Conservation (phyloP, 2,329 filamentous ascomycete genomes). For the Fusarium sp. region DNA sequence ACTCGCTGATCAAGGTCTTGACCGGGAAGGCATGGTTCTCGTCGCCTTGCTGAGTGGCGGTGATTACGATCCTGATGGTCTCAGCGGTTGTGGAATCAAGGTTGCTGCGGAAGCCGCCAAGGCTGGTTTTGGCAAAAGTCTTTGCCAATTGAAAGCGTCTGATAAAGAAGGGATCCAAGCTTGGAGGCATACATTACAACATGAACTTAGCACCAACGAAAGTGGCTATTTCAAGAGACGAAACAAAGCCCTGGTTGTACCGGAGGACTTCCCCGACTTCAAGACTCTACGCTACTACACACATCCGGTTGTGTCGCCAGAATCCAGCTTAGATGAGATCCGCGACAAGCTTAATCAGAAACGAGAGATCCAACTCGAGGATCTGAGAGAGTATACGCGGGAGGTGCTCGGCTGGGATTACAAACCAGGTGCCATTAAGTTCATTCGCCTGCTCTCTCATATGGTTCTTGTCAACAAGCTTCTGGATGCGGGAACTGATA, state of each 20-base stretch:
- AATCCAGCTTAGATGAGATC: constrained; percentile 58
- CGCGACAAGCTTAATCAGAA: constrained; percentile 47
- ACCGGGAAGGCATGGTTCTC: constrained; percentile 91
- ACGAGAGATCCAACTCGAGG: constrained; percentile 54
- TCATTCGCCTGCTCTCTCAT: constrained; percentile 84
- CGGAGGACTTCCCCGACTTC: constrained; percentile 83
- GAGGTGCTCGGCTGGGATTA: constrained; percentile 91
- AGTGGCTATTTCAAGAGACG: constrained; percentile 83
- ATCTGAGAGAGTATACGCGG: constrained; percentile 80
- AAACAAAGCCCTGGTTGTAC: constrained; percentile 81
- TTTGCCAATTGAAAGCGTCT: constrained; percentile 76
- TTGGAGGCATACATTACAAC: constrained; percentile 81
- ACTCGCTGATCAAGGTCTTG: constrained; percentile 72
- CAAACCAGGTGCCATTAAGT: constrained; percentile 84
- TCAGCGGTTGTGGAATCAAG: constrained; percentile 89
- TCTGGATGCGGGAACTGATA: constrained; percentile 38
- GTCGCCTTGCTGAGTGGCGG: constrained; percentile 96
- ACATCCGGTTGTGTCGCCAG: constrained; percentile 84
- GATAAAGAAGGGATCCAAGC: constrained; percentile 72
- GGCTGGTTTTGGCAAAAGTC: constrained; percentile 85
- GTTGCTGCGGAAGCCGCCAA: constrained; percentile 90
- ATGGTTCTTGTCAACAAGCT: constrained; percentile 78
- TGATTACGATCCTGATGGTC: constrained; percentile 91
- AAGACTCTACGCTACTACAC: constrained; percentile 90
- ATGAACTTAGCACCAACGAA: constrained; percentile 88